Evolutionary conservation across 352 stramenopile species (phyloP).

Genomic region (Phytophthora vignae): DNA sequence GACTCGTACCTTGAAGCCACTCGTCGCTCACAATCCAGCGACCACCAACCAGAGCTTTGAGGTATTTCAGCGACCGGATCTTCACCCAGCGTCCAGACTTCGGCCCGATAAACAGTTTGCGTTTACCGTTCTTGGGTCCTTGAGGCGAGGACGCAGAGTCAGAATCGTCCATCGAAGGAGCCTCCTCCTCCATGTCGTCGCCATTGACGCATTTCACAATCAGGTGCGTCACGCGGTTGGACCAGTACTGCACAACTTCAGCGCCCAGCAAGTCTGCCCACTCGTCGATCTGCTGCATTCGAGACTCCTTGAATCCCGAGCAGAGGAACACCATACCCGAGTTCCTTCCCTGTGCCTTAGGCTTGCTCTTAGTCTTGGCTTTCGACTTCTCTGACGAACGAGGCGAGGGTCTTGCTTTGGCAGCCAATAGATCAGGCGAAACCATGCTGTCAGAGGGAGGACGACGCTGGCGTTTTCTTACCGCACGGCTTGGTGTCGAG

Average conservation of each 20-base stretch:
- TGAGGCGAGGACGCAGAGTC: conserved; percentile 25
- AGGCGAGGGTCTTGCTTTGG: conserved; percentile 17
- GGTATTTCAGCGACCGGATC: conserved; percentile 87
- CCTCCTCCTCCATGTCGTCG: conserved; percentile 41
- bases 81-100: conserved; percentile 76
- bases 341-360: conserved; percentile 26
- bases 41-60: conserved; percentile 80
- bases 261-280: conserved; percentile 53
- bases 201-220: conserved; percentile 81
- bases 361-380: conserved; percentile 26
- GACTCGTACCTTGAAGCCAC: conserved; percentile 69
- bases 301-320: conserved; percentile 59
- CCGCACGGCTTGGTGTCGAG: conserved; percentile 46
- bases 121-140: conserved; percentile 43
- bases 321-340: conserved; percentile 64
- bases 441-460: conserved; percentile 21
- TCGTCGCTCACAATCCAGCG: conserved; percentile 88
- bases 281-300: conserved; percentile 53
- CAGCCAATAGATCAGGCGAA: conserved; percentile 19
- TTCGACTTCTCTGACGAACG: conserved; percentile 17
- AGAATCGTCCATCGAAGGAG: conserved; percentile 28
- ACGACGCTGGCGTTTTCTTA: conserved; percentile 41
- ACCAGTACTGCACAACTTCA: conserved; percentile 61
- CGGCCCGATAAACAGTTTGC: conserved; percentile 55
- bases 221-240: conserved; percentile 77